Conservation (phyloP, 2,329 filamentous ascomycete genomes). For the Aspergillus quadrilineatus region DNA sequence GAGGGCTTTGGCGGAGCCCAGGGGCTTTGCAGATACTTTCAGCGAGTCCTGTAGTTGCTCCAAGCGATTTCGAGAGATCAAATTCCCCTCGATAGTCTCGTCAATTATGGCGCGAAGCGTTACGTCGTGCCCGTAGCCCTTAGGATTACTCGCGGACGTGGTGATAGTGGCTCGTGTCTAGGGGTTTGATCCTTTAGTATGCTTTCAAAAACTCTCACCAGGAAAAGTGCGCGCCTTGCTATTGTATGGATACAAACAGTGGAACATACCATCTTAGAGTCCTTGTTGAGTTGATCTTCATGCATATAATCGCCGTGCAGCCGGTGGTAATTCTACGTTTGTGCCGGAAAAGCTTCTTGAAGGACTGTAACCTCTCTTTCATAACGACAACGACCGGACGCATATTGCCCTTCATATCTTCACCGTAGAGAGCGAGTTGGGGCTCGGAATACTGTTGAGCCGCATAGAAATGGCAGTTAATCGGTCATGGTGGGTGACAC, state of each 20-base stretch:
- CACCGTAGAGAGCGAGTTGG: neutral
- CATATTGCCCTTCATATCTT: neutral
- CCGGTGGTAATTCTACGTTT: neutral
- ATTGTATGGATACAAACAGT: too few species aligned
- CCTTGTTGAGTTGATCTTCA: too few species aligned
- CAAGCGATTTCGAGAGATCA: neutral
- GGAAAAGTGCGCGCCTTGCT: neutral
- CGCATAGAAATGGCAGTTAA: neutral
- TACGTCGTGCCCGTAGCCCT: neutral
- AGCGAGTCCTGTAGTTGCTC: neutral
- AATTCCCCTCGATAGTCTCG: neutral
- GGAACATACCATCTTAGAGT: neutral
- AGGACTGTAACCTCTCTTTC: neutral
- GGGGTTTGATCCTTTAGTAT: too few species aligned
- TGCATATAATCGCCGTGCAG: too few species aligned
- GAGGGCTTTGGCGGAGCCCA: neutral
- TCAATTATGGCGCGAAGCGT: neutral
- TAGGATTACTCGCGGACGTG: neutral
- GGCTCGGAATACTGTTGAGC: neutral
- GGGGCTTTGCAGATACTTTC: neutral
- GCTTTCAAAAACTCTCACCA: too few species aligned
- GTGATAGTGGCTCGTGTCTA: neutral
- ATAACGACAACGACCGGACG: neutral
- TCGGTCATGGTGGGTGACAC: neutral
- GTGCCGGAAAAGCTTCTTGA: neutral